Percentiles rank a stretch among this genome's conserved stretches.
Evolutionary conservation across 2,329 filamentous ascomycete species (phyloP).

Genomic region (Hymenoscyphus infarciens): DNA sequence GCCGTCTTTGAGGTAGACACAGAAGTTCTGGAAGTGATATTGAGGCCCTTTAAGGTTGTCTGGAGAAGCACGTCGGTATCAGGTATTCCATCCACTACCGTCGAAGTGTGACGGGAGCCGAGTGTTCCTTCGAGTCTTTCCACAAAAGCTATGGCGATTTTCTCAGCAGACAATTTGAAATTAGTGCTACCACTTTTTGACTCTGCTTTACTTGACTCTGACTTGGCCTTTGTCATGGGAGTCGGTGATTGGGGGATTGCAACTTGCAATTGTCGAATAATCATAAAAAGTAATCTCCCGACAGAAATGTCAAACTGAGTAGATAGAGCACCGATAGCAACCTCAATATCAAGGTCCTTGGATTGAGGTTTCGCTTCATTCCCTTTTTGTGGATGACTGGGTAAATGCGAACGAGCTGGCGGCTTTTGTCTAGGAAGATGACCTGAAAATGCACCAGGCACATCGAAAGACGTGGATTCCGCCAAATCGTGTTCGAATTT

Average conservation of each 20-base stretch:
- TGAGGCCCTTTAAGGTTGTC: slow-evolving; percentile 30
- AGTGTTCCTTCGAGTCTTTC: slow-evolving; percentile 32
- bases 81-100: slow-evolving; percentile 8
- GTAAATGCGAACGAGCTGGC: slow-evolving; percentile 7
- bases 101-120: slow-evolving; percentile 11
- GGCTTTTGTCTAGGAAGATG: slow-evolving; percentile 28
- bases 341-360: slow-evolving; percentile 28
- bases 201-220: background rate
- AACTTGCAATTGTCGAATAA: slow-evolving; percentile 29
- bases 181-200: slow-evolving; percentile 12
- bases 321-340: slow-evolving; percentile 29
- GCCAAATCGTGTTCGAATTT: slow-evolving; percentile 25
- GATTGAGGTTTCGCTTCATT: background rate
- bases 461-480: slow-evolving; percentile 43
- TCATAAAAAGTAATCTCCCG: slow-evolving; percentile 33
- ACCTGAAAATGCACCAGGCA: slow-evolving; percentile 61
- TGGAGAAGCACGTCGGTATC: slow-evolving; percentile 32
- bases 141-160: slow-evolving; percentile 33
- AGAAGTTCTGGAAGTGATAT: slow-evolving; percentile 20
- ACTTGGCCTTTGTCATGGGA: slow-evolving; percentile 6
- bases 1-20: slow-evolving; percentile 25
- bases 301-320: slow-evolving; percentile 36
- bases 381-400: slow-evolving; percentile 11
- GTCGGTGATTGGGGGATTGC: slow-evolving; percentile 22
- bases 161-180: slow-evolving; percentile 26